Base-by-base conservation (phyloP, 2,329 filamentous ascomycete genomes). In the Curvularia sp. region DNA sequence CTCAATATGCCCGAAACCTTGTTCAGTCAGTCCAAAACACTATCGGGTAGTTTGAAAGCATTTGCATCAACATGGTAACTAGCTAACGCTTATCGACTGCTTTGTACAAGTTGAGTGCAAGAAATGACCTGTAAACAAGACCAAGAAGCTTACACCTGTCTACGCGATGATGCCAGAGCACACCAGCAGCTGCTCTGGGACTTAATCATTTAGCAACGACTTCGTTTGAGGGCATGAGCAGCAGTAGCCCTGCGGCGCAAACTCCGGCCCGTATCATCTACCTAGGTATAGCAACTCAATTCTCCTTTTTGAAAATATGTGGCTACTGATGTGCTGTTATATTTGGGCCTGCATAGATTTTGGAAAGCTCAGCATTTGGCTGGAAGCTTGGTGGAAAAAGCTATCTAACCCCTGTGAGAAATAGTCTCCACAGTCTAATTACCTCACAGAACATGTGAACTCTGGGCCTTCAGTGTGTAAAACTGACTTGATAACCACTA, bases 401-500 rank as follows among this genome's bases (percentile, higher is more conserved):
- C 26, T 24, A 28, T 8, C 6, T 7, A 28, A 6, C 26, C 8
- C 8, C 26, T 28, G 8, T 28, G 5, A 8, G 26, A 28, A 28
- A 28, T 28, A 2, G 5, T 8, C 5, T 6, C 8, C 4, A 28
- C 8, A 28, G 26, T 8, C 26, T 8, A 28, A 28, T 28, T 4
- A 28, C 8, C 5, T 28, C 8, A 28, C 26, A 28, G 4, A 28
- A 28, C 26, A 28, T 8, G 5, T 28, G 8, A 43, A 43, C 41
- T 8, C 41, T 26, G 20, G 41, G 20, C 20, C 41, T 43, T 43
- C 41, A 43, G 20, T 43, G 20, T 43, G 41, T 43, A 24, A 43
- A 43, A 43, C 20, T 43, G 41, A 43, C 20, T 22, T 43, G 41
- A 43, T 43, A 26, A 43, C 41, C 20, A 43, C 41, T 43, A 43